These are phyloP conservation scores for Vigna unguiculata DNA, from an alignment of 306 rosid genomes.

Conservation along the genomic window DNA sequence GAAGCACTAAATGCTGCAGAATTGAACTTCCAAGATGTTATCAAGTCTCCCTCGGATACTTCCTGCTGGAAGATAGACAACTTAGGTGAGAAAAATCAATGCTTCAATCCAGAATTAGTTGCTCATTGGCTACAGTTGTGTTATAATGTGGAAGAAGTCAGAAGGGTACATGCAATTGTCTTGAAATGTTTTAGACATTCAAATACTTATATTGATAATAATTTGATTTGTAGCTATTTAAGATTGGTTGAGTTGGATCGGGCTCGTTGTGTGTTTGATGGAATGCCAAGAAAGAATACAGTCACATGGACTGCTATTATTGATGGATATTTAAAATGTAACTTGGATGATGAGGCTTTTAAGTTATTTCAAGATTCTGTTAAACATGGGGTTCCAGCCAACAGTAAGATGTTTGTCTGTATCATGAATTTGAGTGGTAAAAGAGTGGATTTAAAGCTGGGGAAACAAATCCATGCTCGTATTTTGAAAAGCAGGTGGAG, in stretches of 20 bases:
- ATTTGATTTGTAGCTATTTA: constrained; percentile 74
- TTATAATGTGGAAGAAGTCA: constrained; percentile 59
- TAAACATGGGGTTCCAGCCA: constrained; percentile 56
- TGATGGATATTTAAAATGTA: constrained; percentile 67
- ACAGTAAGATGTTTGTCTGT: constrained; percentile 82
- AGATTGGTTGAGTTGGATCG: constrained; percentile 56
- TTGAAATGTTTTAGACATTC: constrained; percentile 53
- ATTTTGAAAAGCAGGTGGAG: constrained; percentile 71
- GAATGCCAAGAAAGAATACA: constrained; percentile 66
- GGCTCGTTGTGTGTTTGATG: constrained; percentile 78
- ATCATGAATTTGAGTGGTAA: constrained; percentile 70
- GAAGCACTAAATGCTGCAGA: constrained; percentile 70
- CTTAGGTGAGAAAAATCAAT: constrained; percentile 63
- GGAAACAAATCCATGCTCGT: constrained; percentile 76
- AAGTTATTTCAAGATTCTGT: constrained; percentile 61
- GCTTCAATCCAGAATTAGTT: constrained; percentile 56
- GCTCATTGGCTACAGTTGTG: constrained; percentile 73
- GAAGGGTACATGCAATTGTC: constrained; percentile 64
- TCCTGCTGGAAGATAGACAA: constrained; percentile 70
- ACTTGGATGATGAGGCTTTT: constrained; percentile 74
- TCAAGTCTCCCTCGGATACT: constrained; percentile 59
- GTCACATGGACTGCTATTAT: constrained; percentile 93
- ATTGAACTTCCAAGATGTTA: constrained; percentile 66
- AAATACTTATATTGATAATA: constrained; percentile 66
- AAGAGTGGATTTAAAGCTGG: constrained; percentile 68